A percentile compares a stretch with the other conserved stretches of the same genome.
Conservation (phyloP, 306 rosid species). For the Rosa chinensis region DNA sequence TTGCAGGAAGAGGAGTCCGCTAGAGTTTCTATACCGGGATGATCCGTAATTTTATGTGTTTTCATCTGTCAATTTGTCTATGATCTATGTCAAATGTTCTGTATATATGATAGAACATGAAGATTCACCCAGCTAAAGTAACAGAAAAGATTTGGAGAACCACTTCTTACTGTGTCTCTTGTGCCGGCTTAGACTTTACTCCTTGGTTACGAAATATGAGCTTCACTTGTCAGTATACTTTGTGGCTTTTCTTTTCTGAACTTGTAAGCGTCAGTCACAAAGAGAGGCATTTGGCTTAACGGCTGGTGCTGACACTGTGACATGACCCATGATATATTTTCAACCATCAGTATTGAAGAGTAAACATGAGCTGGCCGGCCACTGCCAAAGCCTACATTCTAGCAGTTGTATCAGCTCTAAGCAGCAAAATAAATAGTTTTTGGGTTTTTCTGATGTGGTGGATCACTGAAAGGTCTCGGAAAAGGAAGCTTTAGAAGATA, state of each 20-base stretch:
- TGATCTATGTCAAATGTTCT: neutral
- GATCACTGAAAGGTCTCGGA: neutral
- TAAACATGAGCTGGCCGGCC: neutral
- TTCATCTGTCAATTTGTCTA: neutral
- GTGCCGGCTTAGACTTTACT: too few species aligned
- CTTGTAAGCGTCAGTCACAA: neutral
- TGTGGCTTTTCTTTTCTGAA: neutral
- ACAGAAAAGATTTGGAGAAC: neutral
- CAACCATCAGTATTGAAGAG: neutral
- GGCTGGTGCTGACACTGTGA: neutral
- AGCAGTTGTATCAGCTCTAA: neutral
- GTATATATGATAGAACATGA: neutral
- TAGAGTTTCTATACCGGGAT: conserved; percentile 36
- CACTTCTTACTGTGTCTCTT: neutral
- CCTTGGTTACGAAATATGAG: neutral
- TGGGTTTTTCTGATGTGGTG: conserved; percentile 4
- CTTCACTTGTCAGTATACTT: neutral
- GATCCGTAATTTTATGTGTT: conserved; percentile 32
- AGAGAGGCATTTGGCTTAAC: neutral
- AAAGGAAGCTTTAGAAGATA: neutral
- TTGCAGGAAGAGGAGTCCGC: conserved; percentile 7
- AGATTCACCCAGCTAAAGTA: neutral
- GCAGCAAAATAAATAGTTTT: neutral
- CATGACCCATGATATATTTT: neutral
- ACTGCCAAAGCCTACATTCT: neutral